Base-by-base conservation (phyloP, 345 rosid genomes). In the Brassica juncea region DNA sequence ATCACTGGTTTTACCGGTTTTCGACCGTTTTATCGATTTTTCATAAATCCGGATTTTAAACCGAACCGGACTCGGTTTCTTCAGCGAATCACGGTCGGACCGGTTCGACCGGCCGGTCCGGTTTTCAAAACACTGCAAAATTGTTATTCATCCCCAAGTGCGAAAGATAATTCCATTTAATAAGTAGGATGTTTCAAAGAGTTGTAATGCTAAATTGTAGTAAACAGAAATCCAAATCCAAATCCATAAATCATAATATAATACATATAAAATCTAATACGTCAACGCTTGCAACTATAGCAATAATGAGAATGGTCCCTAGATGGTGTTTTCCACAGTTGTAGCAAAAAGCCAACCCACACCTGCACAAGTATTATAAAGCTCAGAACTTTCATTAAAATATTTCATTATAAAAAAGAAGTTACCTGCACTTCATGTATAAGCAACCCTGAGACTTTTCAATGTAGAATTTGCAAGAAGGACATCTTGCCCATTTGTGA, bases 371-470 rank as follows among this genome's bases (percentile, higher is more conserved):
- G 1, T 16, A 16, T 16, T 34, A 61, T 5, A 63, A 16, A 16
- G 21, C 39, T 75, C 49, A 76, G 23, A 27, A 5, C 12, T 5
- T 52, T 35, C 32, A 37, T 11, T 14, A 9, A 23, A 11, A 55
- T 34, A 16, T 10, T 6, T 21, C 16, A 2, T 5, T 16, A 16
- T 3, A 14, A 60, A 39, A 39, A 37, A 8, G 11, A 31, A 77
- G 7, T n/a, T 47, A 87, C 92, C 89, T 83, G 87, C 91, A 89
- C 71, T 19, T 82, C 68, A 89, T 87, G 70, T 76, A 77, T 6
- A 19, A 68, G 70, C 89, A 89, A 31, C 91, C 91, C 2, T 70
- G 4, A 19, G 72, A 76, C 15, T 62, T 84, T 47, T 88, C 90
- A 54, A 89, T 84, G 57, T 71, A 84, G 60, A 84, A 64, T 35